phyloP scores from a whole-genome alignment of 2,329 filamentous ascomycete species.

The Fusarium penzigii region DNA sequence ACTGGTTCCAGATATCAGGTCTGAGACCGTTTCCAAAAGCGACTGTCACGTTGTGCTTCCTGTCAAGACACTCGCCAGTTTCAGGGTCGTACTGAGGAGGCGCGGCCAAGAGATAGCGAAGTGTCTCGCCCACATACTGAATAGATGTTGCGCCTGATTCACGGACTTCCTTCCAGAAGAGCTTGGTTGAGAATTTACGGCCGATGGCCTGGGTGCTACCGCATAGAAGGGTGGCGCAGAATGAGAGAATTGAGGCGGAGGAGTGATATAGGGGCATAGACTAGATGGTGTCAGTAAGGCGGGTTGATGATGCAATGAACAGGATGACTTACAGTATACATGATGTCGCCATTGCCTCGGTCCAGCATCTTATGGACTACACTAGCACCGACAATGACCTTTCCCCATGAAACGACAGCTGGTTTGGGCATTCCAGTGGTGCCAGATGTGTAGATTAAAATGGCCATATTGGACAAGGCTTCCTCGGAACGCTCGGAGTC shows the following conservation, averaged over 20 bases:
- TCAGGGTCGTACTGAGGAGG: constrained; percentile 61
- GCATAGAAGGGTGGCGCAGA: constrained; percentile 58
- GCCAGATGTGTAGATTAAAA: constrained; percentile 83
- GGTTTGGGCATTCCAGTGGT: constrained; percentile 84
- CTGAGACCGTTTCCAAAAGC: constrained; percentile 85
- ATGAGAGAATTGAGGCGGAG: constrained; percentile 71
- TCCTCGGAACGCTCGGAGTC: constrained; percentile 57
- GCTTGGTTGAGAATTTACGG: constrained; percentile 74
- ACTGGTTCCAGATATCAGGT: constrained; percentile 81
- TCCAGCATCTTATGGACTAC: constrained; percentile 49
- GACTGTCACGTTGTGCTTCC: constrained; percentile 68
- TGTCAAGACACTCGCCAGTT: constrained; percentile 70
- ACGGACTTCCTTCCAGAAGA: constrained; percentile 78
- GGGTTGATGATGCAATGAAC: background rate
- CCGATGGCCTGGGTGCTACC: constrained; percentile 72
- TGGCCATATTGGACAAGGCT: constrained; percentile 58
- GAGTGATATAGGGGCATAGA: constrained; percentile 91
- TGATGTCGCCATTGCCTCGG: constrained; percentile 63
- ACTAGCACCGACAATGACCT: constrained; percentile 53
- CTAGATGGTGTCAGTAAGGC: constrained; percentile 38
- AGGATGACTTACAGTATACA: constrained; percentile 65
- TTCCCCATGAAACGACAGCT: constrained; percentile 73
- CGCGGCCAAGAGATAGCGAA: constrained; percentile 75
- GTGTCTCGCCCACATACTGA: constrained; percentile 87
- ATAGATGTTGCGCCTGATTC: constrained; percentile 71